These are phyloP conservation scores for Myxozyma sirexii DNA, from an alignment of 805 yeast species.

Conservation along the genomic window DNA sequence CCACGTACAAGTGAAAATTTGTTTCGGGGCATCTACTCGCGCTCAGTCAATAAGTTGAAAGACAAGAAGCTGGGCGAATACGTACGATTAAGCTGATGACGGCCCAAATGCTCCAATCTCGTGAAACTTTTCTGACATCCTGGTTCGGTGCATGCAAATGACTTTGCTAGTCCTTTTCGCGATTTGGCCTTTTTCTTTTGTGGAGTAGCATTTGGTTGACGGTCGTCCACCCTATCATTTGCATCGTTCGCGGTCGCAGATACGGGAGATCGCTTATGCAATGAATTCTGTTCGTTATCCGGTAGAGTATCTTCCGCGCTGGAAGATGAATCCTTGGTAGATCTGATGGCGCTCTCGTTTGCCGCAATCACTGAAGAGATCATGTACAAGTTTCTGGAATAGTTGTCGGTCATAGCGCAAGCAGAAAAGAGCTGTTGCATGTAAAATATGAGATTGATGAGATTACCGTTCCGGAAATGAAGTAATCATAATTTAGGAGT, in stretches of 20 bases:
- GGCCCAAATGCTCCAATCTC: constrained; percentile 37
- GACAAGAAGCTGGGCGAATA: background rate
- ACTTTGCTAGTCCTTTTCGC: constrained; percentile 39
- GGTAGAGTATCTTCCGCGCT: background rate
- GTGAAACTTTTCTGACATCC: constrained; percentile 38
- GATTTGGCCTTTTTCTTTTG: constrained; percentile 28
- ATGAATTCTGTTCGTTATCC: background rate
- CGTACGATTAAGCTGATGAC: constrained; percentile 40
- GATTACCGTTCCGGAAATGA: too few relatives aligned
- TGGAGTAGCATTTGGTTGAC: background rate
- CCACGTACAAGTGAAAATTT: constrained; percentile 43
- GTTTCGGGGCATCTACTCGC: constrained; percentile 40
- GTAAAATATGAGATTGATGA: too few relatives aligned
- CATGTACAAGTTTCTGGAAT: background rate
- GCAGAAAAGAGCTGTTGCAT: too few relatives aligned
- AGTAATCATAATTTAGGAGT: too few relatives aligned
- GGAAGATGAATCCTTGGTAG: background rate
- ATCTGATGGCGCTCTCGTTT: background rate
- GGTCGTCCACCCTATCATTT: background rate
- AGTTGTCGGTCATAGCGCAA: background rate
- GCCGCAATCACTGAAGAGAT: background rate
- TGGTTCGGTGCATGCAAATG: constrained; percentile 37
- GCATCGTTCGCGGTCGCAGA: background rate
- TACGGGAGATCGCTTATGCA: background rate
- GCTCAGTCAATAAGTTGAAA: background rate